These are phyloP conservation scores for Lolium multiflorum DNA, from an alignment of 176 grass and related monocot species.

Conservation along the genomic window DNA sequence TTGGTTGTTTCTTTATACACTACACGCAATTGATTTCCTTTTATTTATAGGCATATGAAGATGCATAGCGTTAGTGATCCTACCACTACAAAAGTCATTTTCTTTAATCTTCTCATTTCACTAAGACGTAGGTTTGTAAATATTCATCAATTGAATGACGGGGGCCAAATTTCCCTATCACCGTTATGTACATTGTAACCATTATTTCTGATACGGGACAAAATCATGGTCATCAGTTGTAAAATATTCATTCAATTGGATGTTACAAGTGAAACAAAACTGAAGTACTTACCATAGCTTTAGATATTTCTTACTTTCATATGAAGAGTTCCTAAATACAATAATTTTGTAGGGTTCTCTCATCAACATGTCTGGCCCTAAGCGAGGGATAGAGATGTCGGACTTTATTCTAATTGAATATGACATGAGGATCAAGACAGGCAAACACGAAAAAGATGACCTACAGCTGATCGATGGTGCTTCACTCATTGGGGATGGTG, in stretches of 20 bases:
- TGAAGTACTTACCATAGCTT: not conserved
- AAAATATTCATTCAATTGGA: not conserved
- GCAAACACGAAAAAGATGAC: conserved; percentile 13
- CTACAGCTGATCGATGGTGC: conserved; percentile 19
- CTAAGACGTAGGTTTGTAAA: no score
- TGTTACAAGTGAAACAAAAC: not conserved
- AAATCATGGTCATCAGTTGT: not conserved
- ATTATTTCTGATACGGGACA: not conserved
- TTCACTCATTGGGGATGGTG: not conserved
- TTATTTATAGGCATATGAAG: no score
- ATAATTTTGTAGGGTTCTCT: conserved; percentile 37
- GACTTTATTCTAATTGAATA: not conserved
- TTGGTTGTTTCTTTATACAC: no score
- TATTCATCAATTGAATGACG: no score
- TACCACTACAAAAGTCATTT: no score
- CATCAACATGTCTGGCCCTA: conserved; percentile 4
- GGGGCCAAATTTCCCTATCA: not conserved
- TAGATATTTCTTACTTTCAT: not conserved
- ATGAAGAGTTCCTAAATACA: not conserved
- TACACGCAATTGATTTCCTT: no score
- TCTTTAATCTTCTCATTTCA: no score
- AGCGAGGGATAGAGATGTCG: conserved; percentile 12
- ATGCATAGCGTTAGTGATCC: no score
- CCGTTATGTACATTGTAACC: not conserved
- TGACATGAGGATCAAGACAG: conserved; percentile 30